phyloP scores from a whole-genome alignment of 2,329 filamentous ascomycete genomes.

The Paraconiothyrium sp. region DNA sequence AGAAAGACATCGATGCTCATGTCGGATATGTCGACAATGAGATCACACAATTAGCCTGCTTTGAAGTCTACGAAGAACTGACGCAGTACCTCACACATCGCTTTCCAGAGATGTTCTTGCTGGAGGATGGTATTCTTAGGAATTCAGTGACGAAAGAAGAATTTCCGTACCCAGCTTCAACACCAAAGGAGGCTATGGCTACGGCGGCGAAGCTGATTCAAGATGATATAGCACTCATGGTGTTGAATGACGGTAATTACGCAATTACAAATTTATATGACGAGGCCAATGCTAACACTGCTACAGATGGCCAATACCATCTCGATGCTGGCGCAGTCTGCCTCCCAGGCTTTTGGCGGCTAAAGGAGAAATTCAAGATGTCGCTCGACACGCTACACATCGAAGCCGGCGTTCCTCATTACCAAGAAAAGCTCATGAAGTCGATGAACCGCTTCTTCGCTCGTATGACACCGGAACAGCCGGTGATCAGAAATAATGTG shows the following conservation, averaged over 20 bases:
- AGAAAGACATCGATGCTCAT: conserved; percentile 12
- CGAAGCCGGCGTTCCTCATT: conserved; percentile 18
- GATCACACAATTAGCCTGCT: conserved; percentile 14
- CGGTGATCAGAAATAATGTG: conserved; percentile 17
- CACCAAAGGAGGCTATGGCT: conserved; percentile 14
- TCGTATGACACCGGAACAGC: conserved; percentile 15
- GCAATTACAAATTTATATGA: not conserved
- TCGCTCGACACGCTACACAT: conserved; percentile 19
- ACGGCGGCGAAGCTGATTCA: conserved; percentile 16
- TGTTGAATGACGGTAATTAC: conserved; percentile 13
- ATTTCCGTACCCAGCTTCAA: conserved; percentile 8
- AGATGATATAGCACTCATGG: conserved; percentile 17
- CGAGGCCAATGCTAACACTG: not conserved
- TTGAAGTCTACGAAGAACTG: conserved; percentile 12
- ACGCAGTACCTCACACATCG: conserved; percentile 18
- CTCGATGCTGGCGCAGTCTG: conserved; percentile 19
- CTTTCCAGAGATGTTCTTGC: conserved; percentile 13
- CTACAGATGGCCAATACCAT: conserved; percentile 15
- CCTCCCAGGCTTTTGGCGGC: conserved; percentile 18
- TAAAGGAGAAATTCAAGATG: conserved; percentile 19
- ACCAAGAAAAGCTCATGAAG: conserved; percentile 16
- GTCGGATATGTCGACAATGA: conserved; percentile 17
- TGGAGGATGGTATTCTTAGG: conserved; percentile 9
- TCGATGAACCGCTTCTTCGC: conserved; percentile 20
- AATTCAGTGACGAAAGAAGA: conserved; percentile 17